Conservation (phyloP, 495 filamentous ascomycete genomes). For the Hypoxylon fragiforme region DNA sequence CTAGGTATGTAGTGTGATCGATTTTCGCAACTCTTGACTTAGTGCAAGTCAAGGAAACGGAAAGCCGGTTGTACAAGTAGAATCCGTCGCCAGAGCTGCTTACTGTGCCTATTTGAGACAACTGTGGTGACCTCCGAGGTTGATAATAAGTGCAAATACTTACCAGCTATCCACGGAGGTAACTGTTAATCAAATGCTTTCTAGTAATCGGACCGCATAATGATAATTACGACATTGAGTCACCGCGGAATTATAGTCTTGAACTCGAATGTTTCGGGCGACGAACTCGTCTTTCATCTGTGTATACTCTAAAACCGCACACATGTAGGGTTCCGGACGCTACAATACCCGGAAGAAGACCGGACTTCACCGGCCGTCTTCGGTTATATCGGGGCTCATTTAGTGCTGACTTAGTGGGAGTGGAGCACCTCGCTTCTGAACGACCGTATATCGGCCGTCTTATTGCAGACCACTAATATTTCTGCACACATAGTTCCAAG, state of each 20-base stretch:
- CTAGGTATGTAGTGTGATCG: too few species aligned
- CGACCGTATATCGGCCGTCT: constrained; percentile 20
- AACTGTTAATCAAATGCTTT: too few species aligned
- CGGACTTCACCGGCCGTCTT: constrained; percentile 6
- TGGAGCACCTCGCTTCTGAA: background rate
- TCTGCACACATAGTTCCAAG: background rate
- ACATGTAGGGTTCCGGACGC: too few species aligned
- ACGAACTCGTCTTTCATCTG: background rate
- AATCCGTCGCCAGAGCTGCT: background rate
- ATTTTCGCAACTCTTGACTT: too few species aligned
- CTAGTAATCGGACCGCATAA: too few species aligned
- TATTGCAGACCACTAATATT: background rate
- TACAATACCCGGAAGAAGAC: background rate
- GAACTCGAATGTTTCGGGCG: background rate
- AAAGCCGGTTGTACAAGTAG: background rate
- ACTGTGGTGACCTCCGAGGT: background rate
- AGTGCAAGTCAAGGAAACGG: too few species aligned
- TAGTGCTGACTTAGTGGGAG: constrained; percentile 23
- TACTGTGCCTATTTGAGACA: background rate
- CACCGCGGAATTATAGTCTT: too few species aligned
- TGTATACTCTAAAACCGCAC: too few species aligned
- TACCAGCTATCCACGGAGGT: too few species aligned
- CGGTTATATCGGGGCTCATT: background rate
- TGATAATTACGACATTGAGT: too few species aligned
- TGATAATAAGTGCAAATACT: background rate